These are phyloP conservation scores for Hanseniaspora osmophila DNA, from an alignment of 805 yeast genomes.

Conservation along the genomic window DNA sequence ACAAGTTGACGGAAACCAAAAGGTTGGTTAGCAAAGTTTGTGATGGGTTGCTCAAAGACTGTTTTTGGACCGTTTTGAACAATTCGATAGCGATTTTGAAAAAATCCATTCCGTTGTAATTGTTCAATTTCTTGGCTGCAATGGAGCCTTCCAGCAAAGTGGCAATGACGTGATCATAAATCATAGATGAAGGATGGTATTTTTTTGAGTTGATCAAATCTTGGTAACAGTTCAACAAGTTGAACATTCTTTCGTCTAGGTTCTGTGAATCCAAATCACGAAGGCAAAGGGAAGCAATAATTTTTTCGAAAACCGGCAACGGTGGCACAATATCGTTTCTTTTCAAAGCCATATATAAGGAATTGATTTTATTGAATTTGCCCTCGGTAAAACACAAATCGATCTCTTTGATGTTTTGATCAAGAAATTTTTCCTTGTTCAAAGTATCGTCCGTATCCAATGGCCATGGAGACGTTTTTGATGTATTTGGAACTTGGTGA, in stretches of 20 bases:
- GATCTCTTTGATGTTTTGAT: constrained; percentile 21
- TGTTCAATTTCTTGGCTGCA: constrained; percentile 24
- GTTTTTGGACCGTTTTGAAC: constrained; percentile 26
- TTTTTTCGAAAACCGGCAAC: constrained; percentile 36
- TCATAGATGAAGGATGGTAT: constrained; percentile 40
- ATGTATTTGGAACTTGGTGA: background rate
- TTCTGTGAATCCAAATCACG: constrained; percentile 39
- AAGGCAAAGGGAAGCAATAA: constrained; percentile 37
- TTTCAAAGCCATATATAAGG: constrained; percentile 27
- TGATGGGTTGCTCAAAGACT: constrained; percentile 32
- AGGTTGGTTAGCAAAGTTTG: constrained; percentile 32
- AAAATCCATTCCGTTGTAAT: constrained; percentile 31
- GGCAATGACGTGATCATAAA: constrained; percentile 38
- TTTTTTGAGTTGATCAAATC: constrained; percentile 38
- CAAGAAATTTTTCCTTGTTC: constrained; percentile 20
- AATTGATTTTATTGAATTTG: constrained; percentile 24
- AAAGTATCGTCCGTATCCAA: constrained; percentile 18
- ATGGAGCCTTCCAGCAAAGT: constrained; percentile 38
- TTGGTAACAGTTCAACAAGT: constrained; percentile 51
- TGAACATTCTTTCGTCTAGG: constrained; percentile 47
- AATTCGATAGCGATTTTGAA: constrained; percentile 37
- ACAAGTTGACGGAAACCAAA: constrained; percentile 30
- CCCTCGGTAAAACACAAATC: constrained; percentile 11
- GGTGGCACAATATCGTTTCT: constrained; percentile 35
- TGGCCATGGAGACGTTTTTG: constrained; percentile 15